These are phyloP conservation scores for Piper betle DNA, from an alignment of 164 flowering plant species.

Conservation along the genomic window DNA sequence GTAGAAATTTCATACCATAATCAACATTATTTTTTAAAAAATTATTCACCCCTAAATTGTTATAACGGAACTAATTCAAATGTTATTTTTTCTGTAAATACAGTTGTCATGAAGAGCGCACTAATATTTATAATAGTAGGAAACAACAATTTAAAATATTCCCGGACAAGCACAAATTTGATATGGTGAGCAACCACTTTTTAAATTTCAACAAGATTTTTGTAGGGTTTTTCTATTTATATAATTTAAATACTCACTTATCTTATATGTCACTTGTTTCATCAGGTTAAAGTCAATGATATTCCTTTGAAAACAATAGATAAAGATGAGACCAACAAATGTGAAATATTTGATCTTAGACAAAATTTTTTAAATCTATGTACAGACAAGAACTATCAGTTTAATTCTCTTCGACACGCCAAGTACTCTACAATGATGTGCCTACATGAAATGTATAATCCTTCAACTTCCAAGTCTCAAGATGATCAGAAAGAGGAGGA, in stretches of 20 bases:
- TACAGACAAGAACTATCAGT: slow-evolving; percentile 32
- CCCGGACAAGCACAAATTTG: not conserved
- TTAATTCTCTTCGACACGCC: slow-evolving; percentile 44
- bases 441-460: slow-evolving; percentile 28
- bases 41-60: no score
- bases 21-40: no score
- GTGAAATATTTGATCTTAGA: slow-evolving; percentile 22
- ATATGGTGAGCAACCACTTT: not conserved
- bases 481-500: no score
- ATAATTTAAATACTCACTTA: no score
- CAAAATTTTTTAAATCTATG: slow-evolving; percentile 31
- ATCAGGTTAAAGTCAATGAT: slow-evolving; percentile 21
- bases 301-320: slow-evolving; percentile 25
- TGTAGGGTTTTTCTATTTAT: no score
- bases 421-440: slow-evolving; percentile 59
- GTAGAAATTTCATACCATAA: no score
- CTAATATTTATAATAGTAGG: not conserved
- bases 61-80: not conserved
- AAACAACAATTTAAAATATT: no score
- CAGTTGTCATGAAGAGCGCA: not conserved
- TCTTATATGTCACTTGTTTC: no score
- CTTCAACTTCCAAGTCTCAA: not conserved
- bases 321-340: slow-evolving; percentile 18
- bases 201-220: no score
- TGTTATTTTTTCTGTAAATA: no score